Evolutionary conservation across 129 eudicot species (phyloP).

Genomic region (Centaurea solstitialis): DNA sequence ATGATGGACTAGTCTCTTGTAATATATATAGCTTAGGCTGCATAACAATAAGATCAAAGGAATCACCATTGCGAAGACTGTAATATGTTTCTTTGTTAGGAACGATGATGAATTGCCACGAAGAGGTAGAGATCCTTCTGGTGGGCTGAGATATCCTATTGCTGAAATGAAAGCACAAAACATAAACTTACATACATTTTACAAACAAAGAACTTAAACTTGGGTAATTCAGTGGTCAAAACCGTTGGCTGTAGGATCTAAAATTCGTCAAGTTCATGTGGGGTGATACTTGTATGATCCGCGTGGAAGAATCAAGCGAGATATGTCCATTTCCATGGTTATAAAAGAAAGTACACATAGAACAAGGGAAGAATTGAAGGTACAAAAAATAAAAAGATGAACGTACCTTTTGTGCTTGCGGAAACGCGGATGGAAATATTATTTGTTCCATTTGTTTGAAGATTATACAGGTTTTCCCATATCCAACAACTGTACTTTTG

Average conservation of each 20-base stretch:
- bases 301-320: too few relatives aligned
- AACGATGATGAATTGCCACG: background rate
- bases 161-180: background rate
- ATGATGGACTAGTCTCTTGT: constrained; percentile 12
- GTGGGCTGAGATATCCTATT: background rate
- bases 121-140: background rate
- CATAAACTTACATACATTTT: background rate
- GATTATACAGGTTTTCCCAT: constrained; percentile 19
- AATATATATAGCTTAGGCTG: constrained; percentile 21
- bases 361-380: background rate
- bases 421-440: constrained; percentile 28
- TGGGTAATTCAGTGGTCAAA: background rate
- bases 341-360: too few relatives aligned
- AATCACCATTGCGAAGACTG: background rate
- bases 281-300: too few relatives aligned
- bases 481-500: constrained; percentile 20
- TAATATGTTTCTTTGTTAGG: background rate
- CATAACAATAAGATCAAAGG: constrained; percentile 11
- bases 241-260: too few relatives aligned
- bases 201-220: background rate
- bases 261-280: too few relatives aligned
- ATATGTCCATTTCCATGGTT: too few relatives aligned
- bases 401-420: background rate
- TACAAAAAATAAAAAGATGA: background rate
- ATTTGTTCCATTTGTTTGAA: background rate